Evolutionary conservation across 176 grass and related monocot genomes (phyloP), one percentile per base, ranked within the genome.

Genomic region (Alloteropsis semialata): DNA sequence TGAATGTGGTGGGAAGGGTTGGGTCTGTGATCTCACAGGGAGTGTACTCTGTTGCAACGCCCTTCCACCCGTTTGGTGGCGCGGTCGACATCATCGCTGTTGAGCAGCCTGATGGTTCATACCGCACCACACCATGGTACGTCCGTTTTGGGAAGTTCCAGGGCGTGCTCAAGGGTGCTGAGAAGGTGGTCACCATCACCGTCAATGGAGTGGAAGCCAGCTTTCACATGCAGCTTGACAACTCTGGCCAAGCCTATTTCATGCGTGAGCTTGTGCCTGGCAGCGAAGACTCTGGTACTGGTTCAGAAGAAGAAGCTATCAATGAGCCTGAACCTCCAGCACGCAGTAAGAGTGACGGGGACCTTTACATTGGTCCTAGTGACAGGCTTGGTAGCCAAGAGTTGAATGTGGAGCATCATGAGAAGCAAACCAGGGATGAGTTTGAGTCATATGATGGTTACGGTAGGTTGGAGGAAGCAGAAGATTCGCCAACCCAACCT

Each of bases 91-190:
- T 99, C 30, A 90, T 99, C 53, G 96, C 81, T 1, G 96, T 99
- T 59, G 91, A 94, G 85, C 96, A 99, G 82, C 91, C 87, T 32
- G 96, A 99, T 82, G 96, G 96, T n/a, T 93, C 96, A 0, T 99
- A 94, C 78, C 87, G 93, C 34, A 99, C 76, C 79, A 99, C 93
- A n/a, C 96, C 96, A 14, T 99, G 96, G 96, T 99, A 99, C 6
- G 96, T 99, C n/a, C 91, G 96, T 5, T 99, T 99, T 64, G 96
- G 96, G 65, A 99, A 99, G 88, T 99, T 99, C 73, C 96, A 96
- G 86, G 96, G 96, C 13, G 93, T 99, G 61, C 91, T 99, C 86
- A 99, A 96, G 83, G 91, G 91, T 6, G 87, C 93, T 0, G 96
- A 96, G 79, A 99, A 99, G 89, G 82, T 99, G 0, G 96, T 99